Evolutionary conservation across 2,329 filamentous ascomycete genomes (phyloP), one percentile per base, ranked within the genome.

Genomic region (Arthrinium puccinioides): DNA sequence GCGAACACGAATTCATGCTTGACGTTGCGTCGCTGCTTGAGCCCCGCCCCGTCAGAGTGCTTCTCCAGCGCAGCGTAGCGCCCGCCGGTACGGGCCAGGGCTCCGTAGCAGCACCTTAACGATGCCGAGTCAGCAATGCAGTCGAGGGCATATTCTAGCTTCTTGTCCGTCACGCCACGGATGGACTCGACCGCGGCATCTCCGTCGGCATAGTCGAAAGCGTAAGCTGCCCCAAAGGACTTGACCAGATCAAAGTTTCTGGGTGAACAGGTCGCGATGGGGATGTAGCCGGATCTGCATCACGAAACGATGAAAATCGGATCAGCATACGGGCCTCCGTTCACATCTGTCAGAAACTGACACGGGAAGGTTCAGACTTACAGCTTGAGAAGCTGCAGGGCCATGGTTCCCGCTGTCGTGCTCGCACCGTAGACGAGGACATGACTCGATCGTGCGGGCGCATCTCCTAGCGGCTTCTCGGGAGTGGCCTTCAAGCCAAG

Each of bases 191-290:
- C 61, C 42, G n/a, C n/a, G n/a, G n/a, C n/a, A n/a, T n/a, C n/a
- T 56, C 62, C 2, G 50, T 55, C 1, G 59, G 44, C 0, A 45
- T 74, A 69, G 50, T 75, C 67, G 45, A 73, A 70, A 5, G 54
- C 57, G 5, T 52, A 48, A 5, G 56, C 59, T 1, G 71, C 71
- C 2, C 72, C 71, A 21, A 55, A 60, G 1, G 39, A 39, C 24
- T 56, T 53, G n/a, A 61, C 63, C 2, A 69, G 54, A 3, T 59
- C 58, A 35, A 59, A 60, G 43, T 69, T 72, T 23, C 42, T 37
- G 1, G 63, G 56, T 0, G 67, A 69, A 44, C 63, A 67, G 2
- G 67, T 70, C 0, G 66, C 54, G n/a, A 72, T 61, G 4, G 63
- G 58, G 0, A 42, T 53, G 13, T 61, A 52, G 0, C 68, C 67